Evolutionary conservation across 2,329 filamentous ascomycete species (phyloP), one percentile per base, ranked within the genome.

Genomic region (Aspergillus sp.): DNA sequence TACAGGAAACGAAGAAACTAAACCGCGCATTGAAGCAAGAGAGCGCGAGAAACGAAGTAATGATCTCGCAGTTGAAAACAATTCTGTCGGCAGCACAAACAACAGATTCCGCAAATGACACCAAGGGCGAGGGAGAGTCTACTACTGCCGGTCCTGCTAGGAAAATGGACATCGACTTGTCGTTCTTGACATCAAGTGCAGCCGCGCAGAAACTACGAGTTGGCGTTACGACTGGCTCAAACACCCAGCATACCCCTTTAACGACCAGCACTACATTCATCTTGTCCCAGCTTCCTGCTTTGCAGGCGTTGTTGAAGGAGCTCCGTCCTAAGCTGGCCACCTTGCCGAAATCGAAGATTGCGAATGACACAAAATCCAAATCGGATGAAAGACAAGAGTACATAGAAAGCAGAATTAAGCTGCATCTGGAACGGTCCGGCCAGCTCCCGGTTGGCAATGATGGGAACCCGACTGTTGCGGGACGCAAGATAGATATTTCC

Each of bases 1-100:
- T 96, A 22, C 85, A 89, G 63, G 91, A 93, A 68, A 92, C 89
- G n/a, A 85, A 87, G 70, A 88, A 88, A 69, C 79, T 96, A 12
- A 87, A 92, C 63, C 79, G 81, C 9, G 83, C 87, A 45, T 81
- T 97, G 7, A 81, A 85, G 55, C 82, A 85, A 11, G 91, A 96
- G 72, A 83, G 83, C 60, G 81, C 83, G 6, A 84, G 85, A 62
- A 96, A 96, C 71, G 87, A 88, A 18, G 84, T 83, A 3, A 80
- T 93, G 15, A 83, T 96, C 53, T 68, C 74, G 1, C 84, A 87
- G 62, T 76, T 98, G 51, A 82, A 83, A 56, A 76, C 80, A 9
- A 78, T 89, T 13, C 71, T 89, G 9, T 79, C 80, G 3, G 62
- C 59, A 7, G 64, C 64, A 3, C 57, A 68, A 57, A 26, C 57